Percentiles rank a stretch among this genome's conserved stretches.
phyloP scores from a whole-genome alignment of 2,329 filamentous ascomycete species.

The Gaeumannomyces tritici region DNA sequence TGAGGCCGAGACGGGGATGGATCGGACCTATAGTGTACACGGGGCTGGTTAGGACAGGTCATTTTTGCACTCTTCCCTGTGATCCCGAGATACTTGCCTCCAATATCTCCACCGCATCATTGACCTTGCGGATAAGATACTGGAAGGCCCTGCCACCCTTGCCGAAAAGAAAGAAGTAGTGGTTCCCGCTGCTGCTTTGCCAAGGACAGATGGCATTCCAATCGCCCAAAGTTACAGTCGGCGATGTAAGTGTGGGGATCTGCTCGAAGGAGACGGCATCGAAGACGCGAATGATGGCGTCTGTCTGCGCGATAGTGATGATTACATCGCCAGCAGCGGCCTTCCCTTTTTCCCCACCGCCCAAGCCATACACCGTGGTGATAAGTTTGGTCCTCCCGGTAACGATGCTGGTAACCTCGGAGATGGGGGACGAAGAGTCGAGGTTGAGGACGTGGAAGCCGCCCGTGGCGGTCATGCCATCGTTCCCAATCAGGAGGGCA shows the following conservation, averaged over 20 bases:
- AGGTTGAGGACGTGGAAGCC: constrained; percentile 29
- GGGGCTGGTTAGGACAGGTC: not conserved
- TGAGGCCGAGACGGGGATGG: constrained; percentile 29
- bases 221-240: constrained; percentile 28
- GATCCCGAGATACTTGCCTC: constrained; percentile 16
- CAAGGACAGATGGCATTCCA: constrained; percentile 37
- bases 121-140: constrained; percentile 22
- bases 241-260: constrained; percentile 17
- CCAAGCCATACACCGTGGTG: constrained; percentile 25
- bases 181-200: constrained; percentile 28
- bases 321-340: constrained; percentile 17
- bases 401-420: constrained; percentile 19
- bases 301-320: constrained; percentile 31
- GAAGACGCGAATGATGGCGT: constrained; percentile 30
- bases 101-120: constrained; percentile 21
- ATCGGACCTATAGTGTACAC: constrained; percentile 23
- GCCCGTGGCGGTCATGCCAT: constrained; percentile 30
- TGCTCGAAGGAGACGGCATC: constrained; percentile 20
- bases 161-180: constrained; percentile 35
- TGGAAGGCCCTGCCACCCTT: constrained; percentile 26
- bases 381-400: constrained; percentile 36
- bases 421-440: constrained; percentile 13
- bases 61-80: not conserved
- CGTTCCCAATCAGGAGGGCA: constrained; percentile 32
- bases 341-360: constrained; percentile 7